Evolutionary conservation across 768 basidiomycete species (phyloP).

Genomic region (Boletus eberwhitei): DNA sequence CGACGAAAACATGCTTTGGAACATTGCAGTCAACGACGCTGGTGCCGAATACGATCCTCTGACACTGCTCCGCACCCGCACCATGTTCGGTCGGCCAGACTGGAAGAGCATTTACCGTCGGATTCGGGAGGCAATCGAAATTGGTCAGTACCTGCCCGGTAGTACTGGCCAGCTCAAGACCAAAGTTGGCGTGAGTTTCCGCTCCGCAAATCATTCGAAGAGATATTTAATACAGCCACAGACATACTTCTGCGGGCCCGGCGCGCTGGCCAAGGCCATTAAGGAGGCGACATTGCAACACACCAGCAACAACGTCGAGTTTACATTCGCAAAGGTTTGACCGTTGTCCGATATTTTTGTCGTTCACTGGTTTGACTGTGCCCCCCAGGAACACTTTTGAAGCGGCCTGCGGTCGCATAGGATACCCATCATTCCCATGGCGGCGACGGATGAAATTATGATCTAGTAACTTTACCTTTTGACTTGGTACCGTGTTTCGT

Average conservation of each 20-base stretch:
- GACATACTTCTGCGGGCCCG: conserved; percentile 91
- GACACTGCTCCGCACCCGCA: conserved; percentile 82
- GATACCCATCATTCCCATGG: neutral
- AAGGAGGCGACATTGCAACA: conserved; percentile 64
- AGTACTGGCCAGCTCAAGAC: conserved; percentile 76
- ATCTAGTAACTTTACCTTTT: neutral
- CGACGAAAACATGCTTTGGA: conserved; percentile 84
- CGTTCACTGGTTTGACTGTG: neutral
- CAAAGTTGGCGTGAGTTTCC: conserved; percentile 68
- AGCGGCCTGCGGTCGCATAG: neutral
- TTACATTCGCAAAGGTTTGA: conserved; percentile 79
- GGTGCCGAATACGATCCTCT: conserved; percentile 86
- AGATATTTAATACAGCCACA: conserved; percentile 24
- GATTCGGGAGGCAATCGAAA: conserved; percentile 75
- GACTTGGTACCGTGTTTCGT: neutral
- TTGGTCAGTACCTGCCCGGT: conserved; percentile 78
- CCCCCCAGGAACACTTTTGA: conserved; percentile 18
- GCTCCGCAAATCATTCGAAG: neutral
- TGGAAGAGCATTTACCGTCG: conserved; percentile 79
- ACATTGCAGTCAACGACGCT: conserved; percentile 84
- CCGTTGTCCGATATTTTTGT: conserved; percentile 11
- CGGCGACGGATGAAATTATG: neutral
- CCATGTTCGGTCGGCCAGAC: conserved; percentile 90
- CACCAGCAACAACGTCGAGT: conserved; percentile 56
- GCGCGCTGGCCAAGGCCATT: conserved; percentile 69